These are phyloP conservation scores for Kickxella alabastrina DNA, from an alignment of 192 early-diverging fungal species.

Conservation along the genomic window DNA sequence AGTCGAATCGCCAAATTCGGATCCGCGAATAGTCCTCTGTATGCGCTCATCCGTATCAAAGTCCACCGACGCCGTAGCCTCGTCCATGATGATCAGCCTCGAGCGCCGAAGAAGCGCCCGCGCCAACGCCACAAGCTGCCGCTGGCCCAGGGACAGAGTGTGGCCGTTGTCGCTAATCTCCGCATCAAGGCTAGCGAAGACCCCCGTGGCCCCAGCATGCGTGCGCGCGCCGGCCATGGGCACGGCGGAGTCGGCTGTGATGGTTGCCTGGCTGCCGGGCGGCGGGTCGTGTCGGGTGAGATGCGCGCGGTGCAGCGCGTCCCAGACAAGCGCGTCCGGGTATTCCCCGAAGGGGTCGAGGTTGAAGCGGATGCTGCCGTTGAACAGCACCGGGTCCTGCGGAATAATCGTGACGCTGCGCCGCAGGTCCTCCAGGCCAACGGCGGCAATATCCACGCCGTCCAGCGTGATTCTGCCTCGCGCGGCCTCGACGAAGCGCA, in stretches of 20 bases:
- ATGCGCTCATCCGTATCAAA: no score
- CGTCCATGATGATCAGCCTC: slow-evolving; percentile 73
- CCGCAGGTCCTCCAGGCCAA: slow-evolving; percentile 76
- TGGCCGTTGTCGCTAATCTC: slow-evolving; percentile 75
- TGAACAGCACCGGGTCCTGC: no score
- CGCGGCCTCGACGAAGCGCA: slow-evolving; percentile 70
- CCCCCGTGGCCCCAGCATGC: slow-evolving; percentile 12
- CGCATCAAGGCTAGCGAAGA: slow-evolving; percentile 63
- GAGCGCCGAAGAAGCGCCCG: slow-evolving; percentile 69
- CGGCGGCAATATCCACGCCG: slow-evolving; percentile 65
- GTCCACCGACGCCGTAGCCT: no score
- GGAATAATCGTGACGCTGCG: slow-evolving; percentile 80
- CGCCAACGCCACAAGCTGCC: slow-evolving; percentile 76
- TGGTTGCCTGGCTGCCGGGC: slow-evolving; percentile 11
- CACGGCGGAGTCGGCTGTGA: not conserved
- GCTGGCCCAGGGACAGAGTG: slow-evolving; percentile 72
- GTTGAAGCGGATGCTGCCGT: slow-evolving; percentile 75
- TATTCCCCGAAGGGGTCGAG: slow-evolving; percentile 83
- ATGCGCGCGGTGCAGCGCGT: slow-evolving; percentile 70
- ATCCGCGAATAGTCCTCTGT: slow-evolving; percentile 77
- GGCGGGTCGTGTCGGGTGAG: slow-evolving; percentile 41
- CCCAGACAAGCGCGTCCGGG: slow-evolving; percentile 69
- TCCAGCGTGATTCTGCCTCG: slow-evolving; percentile 67
- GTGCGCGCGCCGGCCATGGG: slow-evolving; percentile 3
- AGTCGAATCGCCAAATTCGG: slow-evolving; percentile 69